Evolutionary conservation across 2,329 filamentous ascomycete genomes (phyloP), one percentile per base, ranked within the genome.

Genomic region (Rutstroemia sp.): DNA sequence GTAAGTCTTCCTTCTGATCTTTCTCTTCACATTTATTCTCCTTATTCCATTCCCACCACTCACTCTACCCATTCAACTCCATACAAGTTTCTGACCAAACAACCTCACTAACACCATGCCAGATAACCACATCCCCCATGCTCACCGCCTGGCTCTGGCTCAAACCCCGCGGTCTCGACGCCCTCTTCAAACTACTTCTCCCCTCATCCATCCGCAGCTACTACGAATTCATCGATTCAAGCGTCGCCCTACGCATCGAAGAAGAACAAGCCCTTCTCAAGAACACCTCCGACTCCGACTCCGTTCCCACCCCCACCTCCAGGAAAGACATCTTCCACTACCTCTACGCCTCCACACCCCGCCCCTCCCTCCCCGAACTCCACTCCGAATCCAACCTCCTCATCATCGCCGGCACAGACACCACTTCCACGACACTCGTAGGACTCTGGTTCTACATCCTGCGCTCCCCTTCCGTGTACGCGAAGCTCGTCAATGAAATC

Each of bases 281-380:
- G 23, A 23, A 23, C 23, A 3, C 5, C 23, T 23, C 23, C 23
- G 23, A 23, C 23, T 23, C 23, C 23, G 5, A 23, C 23, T 23
- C 23, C 23, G 5, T 1, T 23, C 23, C 23, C 3, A 23, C 23
- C 23, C 23, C 23, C 23, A 37, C 37, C 34, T 10, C 14, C 12
- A 21, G 25, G 2, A 8, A 10, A 37, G 50, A 52, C 17, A 46
- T 45, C 14, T 52, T 46, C 23, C 27, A 52, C 41, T 45, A 38
- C n/a, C 25, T 99, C 69, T 97, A 97, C 75, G 96, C 97, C 73
- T 97, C 94, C 0, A 96, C 92, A 97, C 64, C 89, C 90, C 92
- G 23, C 2, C 37, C 4, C 10, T 4, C 21, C 7, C 8, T 12
- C n/a, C 3, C 14, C 10, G 17, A 19, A 19, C 38, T 46, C 5